Percentiles rank a stretch among this genome's conserved stretches.
Conservation (phyloP, 768 basidiomycete genomes). For the Tulasnella sp. region DNA sequence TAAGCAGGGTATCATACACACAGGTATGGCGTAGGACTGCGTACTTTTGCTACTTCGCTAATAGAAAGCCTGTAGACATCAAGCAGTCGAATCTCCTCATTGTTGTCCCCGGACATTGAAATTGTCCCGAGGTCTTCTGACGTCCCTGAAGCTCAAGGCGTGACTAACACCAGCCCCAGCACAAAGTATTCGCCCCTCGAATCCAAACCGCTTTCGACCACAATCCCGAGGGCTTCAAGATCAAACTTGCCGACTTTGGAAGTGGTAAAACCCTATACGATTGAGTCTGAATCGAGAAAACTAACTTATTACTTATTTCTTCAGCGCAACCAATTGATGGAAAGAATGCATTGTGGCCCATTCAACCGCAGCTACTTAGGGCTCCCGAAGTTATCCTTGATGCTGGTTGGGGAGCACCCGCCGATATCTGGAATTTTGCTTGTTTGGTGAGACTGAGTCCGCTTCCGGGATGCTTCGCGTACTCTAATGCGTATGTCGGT, state of each 20-base stretch:
- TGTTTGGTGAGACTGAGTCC: neutral
- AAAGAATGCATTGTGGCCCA: neutral
- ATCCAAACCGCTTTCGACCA: neutral
- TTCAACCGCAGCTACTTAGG: neutral
- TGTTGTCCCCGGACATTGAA: neutral
- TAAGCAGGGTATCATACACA: neutral
- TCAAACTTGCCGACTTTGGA: neutral
- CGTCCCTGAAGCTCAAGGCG: neutral
- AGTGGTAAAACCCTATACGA: neutral
- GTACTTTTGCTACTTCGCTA: too few species aligned
- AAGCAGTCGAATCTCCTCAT: neutral
- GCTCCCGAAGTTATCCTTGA: constrained; percentile 5
- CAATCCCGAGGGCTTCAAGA: neutral
- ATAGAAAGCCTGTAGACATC: neutral
- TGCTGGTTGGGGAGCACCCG: constrained; percentile 5
- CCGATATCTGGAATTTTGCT: constrained; percentile 9
- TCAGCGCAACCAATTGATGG: neutral
- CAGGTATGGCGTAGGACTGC: neutral
- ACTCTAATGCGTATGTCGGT: neutral
- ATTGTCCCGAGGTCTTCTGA: neutral
- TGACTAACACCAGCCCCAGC: neutral
- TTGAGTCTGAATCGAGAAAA: neutral
- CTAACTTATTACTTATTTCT: neutral
- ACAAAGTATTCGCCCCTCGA: neutral
- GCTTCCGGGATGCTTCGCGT: too few species aligned